Evolutionary conservation across 2,329 filamentous ascomycete species (phyloP), one percentile per base, ranked within the genome.

Genomic region (Aspergillus pseudoglaucus): DNA sequence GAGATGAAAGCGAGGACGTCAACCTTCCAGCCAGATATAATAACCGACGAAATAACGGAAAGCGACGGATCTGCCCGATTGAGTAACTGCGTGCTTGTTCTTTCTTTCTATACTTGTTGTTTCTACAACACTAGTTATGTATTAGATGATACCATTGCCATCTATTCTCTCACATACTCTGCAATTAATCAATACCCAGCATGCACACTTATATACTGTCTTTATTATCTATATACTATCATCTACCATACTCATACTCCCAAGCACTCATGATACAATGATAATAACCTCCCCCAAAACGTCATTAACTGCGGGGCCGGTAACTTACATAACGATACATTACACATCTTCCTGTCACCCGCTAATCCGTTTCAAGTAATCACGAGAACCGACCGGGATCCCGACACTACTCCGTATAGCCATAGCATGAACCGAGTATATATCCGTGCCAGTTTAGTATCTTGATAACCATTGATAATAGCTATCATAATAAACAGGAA

Each of bases 351-450:
- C n/a, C 42, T n/a, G 42, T 44, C 27, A 17, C 6, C 15, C 30
- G 30, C 17, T 27, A 40, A 10, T n/a, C 15, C 20, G 10, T 18
- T 25, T 38, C 27, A n/a, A 18, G 33, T 32, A 23, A 18, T 22
- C 15, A 41, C 44, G 44, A 46, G 33, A 46, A 46, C 37, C 44
- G 35, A 41, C 44, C 44, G 44, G 44, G 35, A 40, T 40, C 20
- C 20, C 38, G 17, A 40, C 18, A 14, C 20, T 35, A 35, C 14
- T 17, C 33, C 12, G 6, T n/a, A 35, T 9, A 35, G 33, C 15
- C 33, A 35, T 35, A 35, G 14, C 22, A 30, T 30, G 25, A 30
- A 10, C 25, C 25, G 25, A 30, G 25, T 30, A 30, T 12, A 12
- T 30, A 30, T 30, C 25, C 25, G 25, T 30, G 25, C 25, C 22